Base-by-base conservation (phyloP, 2,329 filamentous ascomycete genomes). In the Diaporthe vaccinii region DNA sequence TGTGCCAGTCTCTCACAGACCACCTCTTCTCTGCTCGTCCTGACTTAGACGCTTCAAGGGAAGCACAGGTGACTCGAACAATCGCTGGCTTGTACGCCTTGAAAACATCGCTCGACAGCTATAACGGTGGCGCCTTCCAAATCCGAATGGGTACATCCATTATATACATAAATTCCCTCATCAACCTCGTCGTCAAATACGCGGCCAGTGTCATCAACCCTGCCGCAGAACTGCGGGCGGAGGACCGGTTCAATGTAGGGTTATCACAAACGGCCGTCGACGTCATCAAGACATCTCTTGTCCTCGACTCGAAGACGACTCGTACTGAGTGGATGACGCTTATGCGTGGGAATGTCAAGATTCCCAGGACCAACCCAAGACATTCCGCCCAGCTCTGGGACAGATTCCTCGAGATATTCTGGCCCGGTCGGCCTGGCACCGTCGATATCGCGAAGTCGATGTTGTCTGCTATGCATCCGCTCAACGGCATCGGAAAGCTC, bases 361-460 rank as follows among this genome's bases (percentile, higher is more conserved):
- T 95, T 28, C 93, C 93, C 68, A 89, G 92, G 78, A 90, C 94
- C 74, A 84, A 93, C 57, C 91, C 91, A 77, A 91, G 93, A 25
- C 90, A 94, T 74, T 96, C 95, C 0, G 88, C 93, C 22, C 89
- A 91, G 22, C 91, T 98, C 57, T 98, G 96, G 93, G 93, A 95
- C 77, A 89, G 91, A 1, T 93, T 96, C 62, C 87, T 94, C 62
- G 89, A 92, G 68, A 62, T 77, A 17, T 77, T 77, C 67, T 89
- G 91, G 78, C 88, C 91, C 39, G 75, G 75, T 5, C 69, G 75
- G 14, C 62, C 74, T 10, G 89, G 91, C 46, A 91, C 94, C 78
- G 84, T 93, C n/a, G 88, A 91, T 7, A 86, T 98, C n/a, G 94
- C 95, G 0, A 92, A 91, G 67, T 91, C 91, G 49, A 92, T 96